Base-by-base conservation (phyloP, 257 asterid species). In the Prunella vulgaris region DNA sequence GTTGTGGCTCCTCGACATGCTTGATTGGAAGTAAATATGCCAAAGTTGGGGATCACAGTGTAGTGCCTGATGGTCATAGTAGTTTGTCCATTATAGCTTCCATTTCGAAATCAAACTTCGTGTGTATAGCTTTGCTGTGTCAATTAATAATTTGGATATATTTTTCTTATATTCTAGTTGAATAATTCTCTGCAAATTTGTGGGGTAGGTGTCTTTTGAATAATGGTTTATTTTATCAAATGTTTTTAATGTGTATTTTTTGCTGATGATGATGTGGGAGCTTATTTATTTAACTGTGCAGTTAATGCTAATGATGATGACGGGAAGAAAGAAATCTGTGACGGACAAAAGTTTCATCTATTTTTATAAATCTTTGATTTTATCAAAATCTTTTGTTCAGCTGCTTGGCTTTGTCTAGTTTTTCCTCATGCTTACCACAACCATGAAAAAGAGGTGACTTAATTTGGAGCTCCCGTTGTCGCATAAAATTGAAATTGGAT, bases 1-100 rank as follows among this genome's bases (percentile, higher is more conserved):
- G 38, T 75, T 94, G 61, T 87, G 97, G 99, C 89, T 94, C 21
- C 89, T 94, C 3, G 99, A 94, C 78, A 94, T 94, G 88, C 94
- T 94, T 58, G 99, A 94, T 69, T 94, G 99, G 99, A 89, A 94
- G 84, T 91, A 84, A 91, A 48, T 60, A 0, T 21, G 18, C 30
- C 37, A 12, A 17, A 56, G 40, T 37, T 58, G 75, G 59, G 46
- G 22, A 14, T 59, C 33, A 64, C 70, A 21, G 56, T 58, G 57
- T 48, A 33, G 24, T 9, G 66, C 60, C 51, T 35, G 28, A 54
- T 38, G 69, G 27, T 49, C 65, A 28, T 30, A 18, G 40, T 25
- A 7, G 17, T 32, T 57, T 69, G 44, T 57, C 27, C 73, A 44
- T 21, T 63, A 62, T 38, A 14, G 72, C 57, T 71, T 27, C 51